Evolutionary conservation across 345 rosid genomes (phyloP), one percentile per base, ranked within the genome.

Genomic region (Camelina sativa): DNA sequence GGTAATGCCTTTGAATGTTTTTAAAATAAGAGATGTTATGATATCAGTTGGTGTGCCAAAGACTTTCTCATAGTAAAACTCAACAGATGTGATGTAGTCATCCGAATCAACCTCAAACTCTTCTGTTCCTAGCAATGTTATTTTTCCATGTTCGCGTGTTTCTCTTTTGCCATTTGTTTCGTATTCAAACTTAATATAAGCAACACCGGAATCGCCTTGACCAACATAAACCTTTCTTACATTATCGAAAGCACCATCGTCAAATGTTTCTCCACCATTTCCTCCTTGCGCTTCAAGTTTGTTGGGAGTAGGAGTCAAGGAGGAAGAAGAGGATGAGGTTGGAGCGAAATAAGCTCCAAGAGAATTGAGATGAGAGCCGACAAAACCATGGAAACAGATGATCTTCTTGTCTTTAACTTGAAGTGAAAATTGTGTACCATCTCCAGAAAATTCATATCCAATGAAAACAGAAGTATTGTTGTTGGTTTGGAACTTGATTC

Each of bases 331-430:
- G 4, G 68, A 44, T 1, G 74, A 30, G 11, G 50, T 52, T 0
- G 74, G 74, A 11, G 16, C 46, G 13, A 78, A 73, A 16, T 78
- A 73, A 38, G 73, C 78, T 67, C 81, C 78, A 44, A 78, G 63
- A 52, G 78, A 61, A 35, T 35, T 67, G 43, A 78, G n/a, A 17
- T 53, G 40, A 6, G 50, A 8, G 3, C 28, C 73, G 2, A 65
- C 32, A 1, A 67, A 71, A 5, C 81, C 77, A 46, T 73, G 81
- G 13, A 78, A 78, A 3, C 78, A 71, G 5, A 78, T 32, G 7
- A 78, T 78, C 70, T 73, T 78, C 56, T 73, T 67, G 16, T 72
- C 69, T 7, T 67, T 73, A 16, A 61, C 74, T 50, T 53, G 6
- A 35, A 73, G 78, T 51, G 68, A 55, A 52, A 78, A 54, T 3